These are phyloP conservation scores for Tuber calosporum DNA, from an alignment of 495 filamentous ascomycete species.

Conservation along the genomic window DNA sequence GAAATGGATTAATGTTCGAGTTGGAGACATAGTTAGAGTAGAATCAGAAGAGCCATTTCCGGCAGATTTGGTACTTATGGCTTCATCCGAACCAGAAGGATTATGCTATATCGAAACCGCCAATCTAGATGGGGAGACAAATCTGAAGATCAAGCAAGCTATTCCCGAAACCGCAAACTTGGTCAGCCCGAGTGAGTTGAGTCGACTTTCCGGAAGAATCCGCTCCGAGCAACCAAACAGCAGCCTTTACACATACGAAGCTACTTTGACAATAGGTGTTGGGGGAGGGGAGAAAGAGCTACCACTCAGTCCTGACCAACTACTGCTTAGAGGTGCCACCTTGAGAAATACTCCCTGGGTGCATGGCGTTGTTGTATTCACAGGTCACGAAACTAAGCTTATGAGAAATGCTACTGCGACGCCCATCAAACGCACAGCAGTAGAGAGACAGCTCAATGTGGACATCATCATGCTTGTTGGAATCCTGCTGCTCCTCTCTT, in stretches of 20 bases:
- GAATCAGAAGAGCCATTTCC: slow-evolving; percentile 96
- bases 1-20: slow-evolving; percentile 86
- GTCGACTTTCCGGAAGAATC: slow-evolving; percentile 74
- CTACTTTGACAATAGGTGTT: slow-evolving; percentile 82
- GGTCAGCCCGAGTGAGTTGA: slow-evolving; percentile 79
- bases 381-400: slow-evolving; percentile 95
- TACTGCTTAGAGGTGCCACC: slow-evolving; percentile 87
- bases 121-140: slow-evolving; percentile 96
- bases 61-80: slow-evolving; percentile 83
- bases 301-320: slow-evolving; percentile 68
- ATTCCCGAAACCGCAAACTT: slow-evolving; percentile 86
- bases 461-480: slow-evolving; percentile 83
- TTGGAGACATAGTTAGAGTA: slow-evolving; percentile 90
- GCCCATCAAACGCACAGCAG: slow-evolving; percentile 93
- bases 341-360: slow-evolving; percentile 97
- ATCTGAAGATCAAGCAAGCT: slow-evolving; percentile 97
- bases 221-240: slow-evolving; percentile 97
- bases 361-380: slow-evolving; percentile 94
- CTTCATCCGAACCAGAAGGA: slow-evolving; percentile 94
- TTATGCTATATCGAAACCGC: slow-evolving; percentile 99
- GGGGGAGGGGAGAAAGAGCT: slow-evolving; percentile 96
- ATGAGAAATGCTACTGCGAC: slow-evolving; percentile 98
- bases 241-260: slow-evolving; percentile 97
- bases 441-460: slow-evolving; percentile 85
- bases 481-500: slow-evolving; percentile 74